Evolutionary conservation across 2,329 filamentous ascomycete species (phyloP).

Genomic region (Grosmannia serpens): DNA sequence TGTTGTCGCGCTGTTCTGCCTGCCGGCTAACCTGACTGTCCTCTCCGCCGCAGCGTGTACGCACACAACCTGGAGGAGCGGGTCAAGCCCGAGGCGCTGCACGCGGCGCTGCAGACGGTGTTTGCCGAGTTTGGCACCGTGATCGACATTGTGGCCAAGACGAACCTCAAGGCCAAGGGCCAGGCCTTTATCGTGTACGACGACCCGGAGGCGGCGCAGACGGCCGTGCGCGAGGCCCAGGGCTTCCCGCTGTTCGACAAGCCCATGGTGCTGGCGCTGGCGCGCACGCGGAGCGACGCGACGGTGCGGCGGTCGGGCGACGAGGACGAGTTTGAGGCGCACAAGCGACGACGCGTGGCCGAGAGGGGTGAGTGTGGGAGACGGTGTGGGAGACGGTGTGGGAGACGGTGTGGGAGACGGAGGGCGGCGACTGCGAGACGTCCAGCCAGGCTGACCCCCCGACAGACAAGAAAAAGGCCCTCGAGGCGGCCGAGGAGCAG

Average conservation of each 20-base stretch:
- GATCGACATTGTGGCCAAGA: slow-evolving; percentile 60
- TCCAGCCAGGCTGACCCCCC: no score
- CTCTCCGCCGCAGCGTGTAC: slow-evolving; percentile 40
- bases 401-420: no score
- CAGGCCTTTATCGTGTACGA: slow-evolving; percentile 95
- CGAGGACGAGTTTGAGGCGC: slow-evolving; percentile 71
- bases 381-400: no score
- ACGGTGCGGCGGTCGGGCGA: slow-evolving; percentile 65
- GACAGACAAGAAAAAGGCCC: slow-evolving; percentile 66
- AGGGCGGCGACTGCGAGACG: no score
- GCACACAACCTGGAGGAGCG: slow-evolving; percentile 85
- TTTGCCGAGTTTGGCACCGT: slow-evolving; percentile 83
- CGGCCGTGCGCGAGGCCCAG: slow-evolving; percentile 79
- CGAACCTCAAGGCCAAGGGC: slow-evolving; percentile 81
- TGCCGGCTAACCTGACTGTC: neutral
- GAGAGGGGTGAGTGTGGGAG: slow-evolving; percentile 61
- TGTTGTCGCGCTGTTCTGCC: neutral
- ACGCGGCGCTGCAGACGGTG: slow-evolving; percentile 59
- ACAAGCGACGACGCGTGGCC: slow-evolving; percentile 72
- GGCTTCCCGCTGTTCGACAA: slow-evolving; percentile 91
- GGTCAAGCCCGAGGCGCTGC: slow-evolving; percentile 69
- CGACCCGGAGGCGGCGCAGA: slow-evolving; percentile 60
- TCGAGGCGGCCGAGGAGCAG: slow-evolving; percentile 67
- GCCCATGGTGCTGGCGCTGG: slow-evolving; percentile 74
- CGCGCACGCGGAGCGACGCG: slow-evolving; percentile 75